Evolutionary conservation across 352 stramenopile species (phyloP), one percentile per base, ranked within the genome.

Genomic region (Phytopythium cucurbitacearum): DNA sequence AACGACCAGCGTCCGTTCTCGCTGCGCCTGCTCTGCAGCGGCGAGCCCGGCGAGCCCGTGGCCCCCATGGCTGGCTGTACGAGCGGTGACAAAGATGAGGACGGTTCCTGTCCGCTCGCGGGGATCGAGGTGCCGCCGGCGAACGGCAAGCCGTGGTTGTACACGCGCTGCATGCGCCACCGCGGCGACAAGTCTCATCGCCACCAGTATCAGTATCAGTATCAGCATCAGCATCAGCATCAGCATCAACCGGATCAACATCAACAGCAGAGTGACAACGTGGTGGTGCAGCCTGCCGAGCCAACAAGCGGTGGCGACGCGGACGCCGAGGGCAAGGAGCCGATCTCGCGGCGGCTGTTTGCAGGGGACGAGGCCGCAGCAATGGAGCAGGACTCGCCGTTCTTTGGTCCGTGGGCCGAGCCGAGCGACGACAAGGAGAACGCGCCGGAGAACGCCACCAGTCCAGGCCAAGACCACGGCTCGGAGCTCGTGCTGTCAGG

Each of bases 121-220:
- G 2, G 12, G 8, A 13, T 53, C 37, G 37, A 45, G 35, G 10
- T n/a, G 10, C 7, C 10, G 16, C 10, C 28, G 4, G 5, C 13
- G 35, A 44, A 16, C 33, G 36, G 16, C 11, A 12, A 9, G 13
- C 10, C 21, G 37, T 53, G 48, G 48, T 15, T 34, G 7, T 53
- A 45, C 37, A 53, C 48, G 48, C 48, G 48, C 35, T 53, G 48
- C 36, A 28, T 39, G 9, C n/a, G 15, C 35, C 48, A 62, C 44
- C 36, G 50, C 32, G 42, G 35, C 9, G 7, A 35, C n/a, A 51
- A 48, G 34, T 39, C 47, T 48, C 16, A 5, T 50, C 52, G 9
- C 47, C 39, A 39, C 38, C 21, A 21, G 60, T 48, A 15, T 37
- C 60, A 42, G 40, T 36, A 15, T 7, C 43, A 16, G 40, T 36